Percentiles rank a stretch among this genome's conserved stretches.
phyloP scores from a whole-genome alignment of 208 protist genomes.

The Trichomonas vaginalis region DNA sequence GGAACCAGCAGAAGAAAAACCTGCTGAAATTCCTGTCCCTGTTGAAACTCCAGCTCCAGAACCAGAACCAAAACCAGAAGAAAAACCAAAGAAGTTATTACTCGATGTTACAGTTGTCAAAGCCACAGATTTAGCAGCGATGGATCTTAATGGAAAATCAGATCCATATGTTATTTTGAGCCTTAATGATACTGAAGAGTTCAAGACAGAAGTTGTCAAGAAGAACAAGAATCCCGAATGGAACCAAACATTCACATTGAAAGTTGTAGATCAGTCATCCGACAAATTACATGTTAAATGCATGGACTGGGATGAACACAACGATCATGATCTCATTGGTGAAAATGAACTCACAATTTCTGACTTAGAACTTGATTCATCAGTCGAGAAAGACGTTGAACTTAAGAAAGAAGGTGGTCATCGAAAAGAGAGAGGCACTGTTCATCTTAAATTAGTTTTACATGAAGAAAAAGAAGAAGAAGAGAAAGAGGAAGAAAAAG shows the following conservation, averaged over 20 bases:
- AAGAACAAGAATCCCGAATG: neutral
- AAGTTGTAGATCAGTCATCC: neutral
- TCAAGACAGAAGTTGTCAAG: neutral
- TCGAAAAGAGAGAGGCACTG: neutral
- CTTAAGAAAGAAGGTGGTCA: neutral
- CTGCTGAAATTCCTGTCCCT: no score
- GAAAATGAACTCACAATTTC: neutral
- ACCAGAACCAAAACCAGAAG: neutral
- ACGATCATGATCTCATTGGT: neutral
- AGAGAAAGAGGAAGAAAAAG: neutral
- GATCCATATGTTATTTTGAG: neutral
- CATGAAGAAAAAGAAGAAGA: neutral
- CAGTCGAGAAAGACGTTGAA: neutral
- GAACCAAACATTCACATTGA: neutral
- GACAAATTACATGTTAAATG: neutral
- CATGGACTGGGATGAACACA: neutral
- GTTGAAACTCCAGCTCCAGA: no score
- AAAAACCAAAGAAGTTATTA: neutral
- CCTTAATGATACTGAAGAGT: neutral
- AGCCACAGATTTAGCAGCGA: neutral
- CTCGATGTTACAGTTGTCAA: neutral
- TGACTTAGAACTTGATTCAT: neutral
- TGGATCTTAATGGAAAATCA: neutral
- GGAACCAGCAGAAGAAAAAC: no score
- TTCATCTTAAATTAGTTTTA: neutral